These are phyloP conservation scores for Tetragonia tetragonoides DNA, from an alignment of 148 eudicot genomes.

Conservation along the genomic window DNA sequence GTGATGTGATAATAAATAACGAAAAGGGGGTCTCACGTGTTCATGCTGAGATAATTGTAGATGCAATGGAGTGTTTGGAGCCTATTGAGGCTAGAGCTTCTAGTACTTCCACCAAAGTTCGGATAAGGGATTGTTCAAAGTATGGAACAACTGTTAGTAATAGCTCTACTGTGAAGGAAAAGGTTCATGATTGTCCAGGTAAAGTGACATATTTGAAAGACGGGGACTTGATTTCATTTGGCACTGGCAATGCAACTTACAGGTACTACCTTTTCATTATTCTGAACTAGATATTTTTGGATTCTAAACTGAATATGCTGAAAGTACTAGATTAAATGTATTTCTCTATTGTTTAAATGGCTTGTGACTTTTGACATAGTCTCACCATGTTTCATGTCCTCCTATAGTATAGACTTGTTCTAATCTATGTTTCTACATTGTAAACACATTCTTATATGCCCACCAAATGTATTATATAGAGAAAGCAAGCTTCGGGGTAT, in stretches of 20 bases:
- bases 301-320: not conserved
- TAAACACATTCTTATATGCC: not conserved
- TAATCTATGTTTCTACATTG: too few species aligned
- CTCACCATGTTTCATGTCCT: not conserved
- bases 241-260: constrained; percentile 80
- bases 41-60: constrained; percentile 84
- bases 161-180: constrained; percentile 44
- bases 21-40: constrained; percentile 93
- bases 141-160: constrained; percentile 73
- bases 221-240: constrained; percentile 82
- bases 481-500: too few species aligned
- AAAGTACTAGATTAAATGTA: constrained; percentile 3
- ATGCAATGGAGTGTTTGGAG: constrained; percentile 57
- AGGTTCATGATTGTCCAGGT: constrained; percentile 75
- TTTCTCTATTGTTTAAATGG: not conserved
- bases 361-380: not conserved
- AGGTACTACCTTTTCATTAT: constrained; percentile 42
- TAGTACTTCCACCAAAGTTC: constrained; percentile 41
- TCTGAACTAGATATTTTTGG: not conserved
- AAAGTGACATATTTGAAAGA: constrained; percentile 61
- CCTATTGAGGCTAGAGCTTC: constrained; percentile 35
- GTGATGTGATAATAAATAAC: constrained; percentile 70
- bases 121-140: constrained; percentile 85
- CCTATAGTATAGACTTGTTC: not conserved
- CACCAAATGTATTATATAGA: not conserved